Evolutionary conservation across 169 alveolate species (phyloP).

Genomic region (Plasmodium fragile): DNA sequence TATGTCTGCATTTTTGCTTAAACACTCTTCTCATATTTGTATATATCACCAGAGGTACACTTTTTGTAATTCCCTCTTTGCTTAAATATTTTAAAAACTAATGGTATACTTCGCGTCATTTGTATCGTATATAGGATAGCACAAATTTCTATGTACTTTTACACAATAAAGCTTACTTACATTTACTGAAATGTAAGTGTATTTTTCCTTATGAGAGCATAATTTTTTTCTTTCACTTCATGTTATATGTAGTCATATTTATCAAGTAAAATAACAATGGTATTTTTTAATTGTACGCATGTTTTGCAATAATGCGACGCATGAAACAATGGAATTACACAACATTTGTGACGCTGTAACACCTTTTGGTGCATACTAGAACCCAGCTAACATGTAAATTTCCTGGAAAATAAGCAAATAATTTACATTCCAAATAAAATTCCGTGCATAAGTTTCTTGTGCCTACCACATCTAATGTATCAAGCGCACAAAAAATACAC

Average conservation of each 20-base stretch:
- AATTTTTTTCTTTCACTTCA: background rate
- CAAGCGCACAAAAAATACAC: background rate
- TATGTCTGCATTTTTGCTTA: background rate
- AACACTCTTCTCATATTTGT: background rate
- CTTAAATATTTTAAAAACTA: background rate
- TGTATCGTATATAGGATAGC: background rate
- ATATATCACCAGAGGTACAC: background rate
- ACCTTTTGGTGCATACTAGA: background rate
- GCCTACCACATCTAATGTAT: background rate
- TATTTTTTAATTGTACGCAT: background rate
- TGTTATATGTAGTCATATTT: background rate
- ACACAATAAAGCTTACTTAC: background rate
- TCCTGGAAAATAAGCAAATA: background rate
- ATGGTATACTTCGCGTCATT: background rate
- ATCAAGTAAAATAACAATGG: background rate
- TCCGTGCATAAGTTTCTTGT: background rate
- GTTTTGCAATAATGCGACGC: background rate
- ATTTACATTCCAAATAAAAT: background rate
- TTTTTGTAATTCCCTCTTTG: background rate
- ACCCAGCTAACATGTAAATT: background rate
- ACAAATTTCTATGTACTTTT: background rate
- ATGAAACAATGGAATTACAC: background rate
- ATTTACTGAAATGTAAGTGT: background rate
- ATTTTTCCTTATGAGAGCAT: background rate
- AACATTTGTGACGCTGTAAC: background rate